Conservation (phyloP, 352 stramenopile species). For the Pythium rhizo-oryzae region DNA sequence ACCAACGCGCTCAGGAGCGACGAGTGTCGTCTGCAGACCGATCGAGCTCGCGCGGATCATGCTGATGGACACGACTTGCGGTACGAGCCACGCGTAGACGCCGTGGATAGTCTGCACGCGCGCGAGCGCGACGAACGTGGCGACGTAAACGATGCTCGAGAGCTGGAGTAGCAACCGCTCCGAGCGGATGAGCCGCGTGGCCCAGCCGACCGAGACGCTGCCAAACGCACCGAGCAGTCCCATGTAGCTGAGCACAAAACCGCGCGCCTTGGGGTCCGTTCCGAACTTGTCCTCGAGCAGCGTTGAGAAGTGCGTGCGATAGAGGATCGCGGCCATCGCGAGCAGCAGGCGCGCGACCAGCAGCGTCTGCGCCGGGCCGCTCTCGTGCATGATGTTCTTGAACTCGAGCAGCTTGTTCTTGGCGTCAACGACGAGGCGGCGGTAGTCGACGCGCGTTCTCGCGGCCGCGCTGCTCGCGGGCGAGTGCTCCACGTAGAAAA, state of each 20-base stretch:
- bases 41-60: constrained; percentile 83
- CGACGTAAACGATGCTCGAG: constrained; percentile 65
- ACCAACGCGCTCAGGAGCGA: constrained; percentile 67
- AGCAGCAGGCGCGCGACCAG: constrained; percentile 71
- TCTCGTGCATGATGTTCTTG: constrained; percentile 62
- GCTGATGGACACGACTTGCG: constrained; percentile 64
- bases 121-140: constrained; percentile 73
- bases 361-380: constrained; percentile 63
- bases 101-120: constrained; percentile 45
- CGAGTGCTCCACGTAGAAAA: constrained; percentile 48
- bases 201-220: constrained; percentile 63
- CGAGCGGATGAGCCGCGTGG: constrained; percentile 47
- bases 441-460: constrained; percentile 23
- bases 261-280: constrained; percentile 58
- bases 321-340: constrained; percentile 75
- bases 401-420: constrained; percentile 68
- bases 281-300: constrained; percentile 83
- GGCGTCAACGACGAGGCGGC: constrained; percentile 43
- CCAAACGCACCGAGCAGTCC: constrained; percentile 65
- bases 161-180: constrained; percentile 69
- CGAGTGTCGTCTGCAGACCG: constrained; percentile 69
- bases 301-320: constrained; percentile 78
- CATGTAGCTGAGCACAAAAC: constrained; percentile 86
- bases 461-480: constrained; percentile 32
- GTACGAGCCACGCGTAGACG: constrained; percentile 62